A percentile compares a stretch with the other conserved stretches of the same genome.
Evolutionary conservation across 2,329 filamentous ascomycete genomes (phyloP).

Genomic region (Grosmannia serpens): DNA sequence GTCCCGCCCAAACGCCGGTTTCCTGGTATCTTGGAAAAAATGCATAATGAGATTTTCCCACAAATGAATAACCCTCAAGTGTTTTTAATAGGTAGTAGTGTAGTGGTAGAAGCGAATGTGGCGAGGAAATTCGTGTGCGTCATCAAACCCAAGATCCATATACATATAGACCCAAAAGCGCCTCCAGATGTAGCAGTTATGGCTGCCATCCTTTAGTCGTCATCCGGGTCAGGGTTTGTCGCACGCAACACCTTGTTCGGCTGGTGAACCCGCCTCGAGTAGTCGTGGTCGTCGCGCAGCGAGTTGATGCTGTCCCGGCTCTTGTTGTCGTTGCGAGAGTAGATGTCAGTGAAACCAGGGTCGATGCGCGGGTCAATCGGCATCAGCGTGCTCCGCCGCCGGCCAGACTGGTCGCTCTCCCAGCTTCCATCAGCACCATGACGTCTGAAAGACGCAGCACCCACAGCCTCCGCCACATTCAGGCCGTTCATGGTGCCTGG

Average conservation of each 20-base stretch:
- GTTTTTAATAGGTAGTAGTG: not conserved
- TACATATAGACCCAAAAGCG: not conserved
- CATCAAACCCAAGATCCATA: not conserved
- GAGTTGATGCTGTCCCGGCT: slow-evolving; percentile 54
- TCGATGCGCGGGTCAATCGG: slow-evolving; percentile 53
- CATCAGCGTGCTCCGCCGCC: slow-evolving; percentile 39
- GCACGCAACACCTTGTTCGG: slow-evolving; percentile 45
- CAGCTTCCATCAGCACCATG: slow-evolving; percentile 13
- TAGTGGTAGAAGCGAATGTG: slow-evolving; percentile 2
- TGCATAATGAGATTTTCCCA: slow-evolving; percentile 8
- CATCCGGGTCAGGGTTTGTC: slow-evolving; percentile 46
- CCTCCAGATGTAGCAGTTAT: not conserved
- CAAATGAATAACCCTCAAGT: slow-evolving; percentile 3
- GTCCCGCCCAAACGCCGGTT: slow-evolving; percentile 23
- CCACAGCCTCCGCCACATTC: slow-evolving; percentile 25
- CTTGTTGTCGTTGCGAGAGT: slow-evolving; percentile 39
- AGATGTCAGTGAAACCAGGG: slow-evolving; percentile 46
- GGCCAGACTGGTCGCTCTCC: slow-evolving; percentile 25
- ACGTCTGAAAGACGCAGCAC: slow-evolving; percentile 3
- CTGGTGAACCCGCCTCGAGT: slow-evolving; percentile 47
- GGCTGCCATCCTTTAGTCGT: not conserved
- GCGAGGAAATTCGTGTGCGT: slow-evolving; percentile 1
- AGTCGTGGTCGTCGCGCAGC: slow-evolving; percentile 53
- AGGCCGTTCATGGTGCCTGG: slow-evolving; percentile 34
- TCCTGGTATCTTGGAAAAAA: slow-evolving; percentile 29